Conservation (phyloP, 1,284 basidiomycete species). For the Apiotrichum mycotoxinovorans region DNA sequence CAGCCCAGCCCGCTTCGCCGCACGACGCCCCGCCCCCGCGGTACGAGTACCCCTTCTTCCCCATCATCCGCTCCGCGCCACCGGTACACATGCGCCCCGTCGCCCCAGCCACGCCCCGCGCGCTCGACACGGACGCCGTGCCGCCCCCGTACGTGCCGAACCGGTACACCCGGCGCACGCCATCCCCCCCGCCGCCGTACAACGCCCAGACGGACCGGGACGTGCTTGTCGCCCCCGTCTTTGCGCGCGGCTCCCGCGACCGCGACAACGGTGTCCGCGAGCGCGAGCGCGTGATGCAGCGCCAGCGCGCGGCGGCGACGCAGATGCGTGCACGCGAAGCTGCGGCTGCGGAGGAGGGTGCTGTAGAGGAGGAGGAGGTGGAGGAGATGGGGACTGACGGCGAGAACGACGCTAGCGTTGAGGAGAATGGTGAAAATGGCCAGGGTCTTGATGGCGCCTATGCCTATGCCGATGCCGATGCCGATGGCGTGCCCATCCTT, state of each 20-base stretch:
- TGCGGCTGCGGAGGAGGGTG: too few species aligned
- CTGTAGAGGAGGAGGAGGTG: too few species aligned
- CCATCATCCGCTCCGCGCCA: conserved; percentile 4
- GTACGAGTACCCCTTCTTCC: conserved; percentile 17
- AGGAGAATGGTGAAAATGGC: background rate
- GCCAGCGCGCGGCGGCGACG: too few species aligned
- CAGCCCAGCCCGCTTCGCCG: background rate
- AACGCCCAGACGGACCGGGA: conserved; percentile 36
- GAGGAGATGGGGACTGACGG: too few species aligned
- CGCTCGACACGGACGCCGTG: background rate
- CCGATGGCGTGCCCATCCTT: background rate
- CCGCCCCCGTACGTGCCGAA: conserved; percentile 16
- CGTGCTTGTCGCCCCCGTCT: conserved; percentile 28
- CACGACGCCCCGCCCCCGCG: conserved; percentile 3
- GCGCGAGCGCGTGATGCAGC: too few species aligned
- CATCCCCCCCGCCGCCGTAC: conserved; percentile 42
- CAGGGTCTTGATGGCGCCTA: background rate
- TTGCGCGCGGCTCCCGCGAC: conserved; percentile 11
- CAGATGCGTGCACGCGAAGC: too few species aligned
- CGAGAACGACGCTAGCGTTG: too few species aligned
- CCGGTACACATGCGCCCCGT: background rate
- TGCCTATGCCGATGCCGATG: background rate
- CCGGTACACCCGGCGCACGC: conserved; percentile 20
- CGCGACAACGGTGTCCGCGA: background rate
- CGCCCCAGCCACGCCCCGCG: background rate